Base-by-base conservation (phyloP, 2,329 filamentous ascomycete genomes). In the Cladosporium velox region DNA sequence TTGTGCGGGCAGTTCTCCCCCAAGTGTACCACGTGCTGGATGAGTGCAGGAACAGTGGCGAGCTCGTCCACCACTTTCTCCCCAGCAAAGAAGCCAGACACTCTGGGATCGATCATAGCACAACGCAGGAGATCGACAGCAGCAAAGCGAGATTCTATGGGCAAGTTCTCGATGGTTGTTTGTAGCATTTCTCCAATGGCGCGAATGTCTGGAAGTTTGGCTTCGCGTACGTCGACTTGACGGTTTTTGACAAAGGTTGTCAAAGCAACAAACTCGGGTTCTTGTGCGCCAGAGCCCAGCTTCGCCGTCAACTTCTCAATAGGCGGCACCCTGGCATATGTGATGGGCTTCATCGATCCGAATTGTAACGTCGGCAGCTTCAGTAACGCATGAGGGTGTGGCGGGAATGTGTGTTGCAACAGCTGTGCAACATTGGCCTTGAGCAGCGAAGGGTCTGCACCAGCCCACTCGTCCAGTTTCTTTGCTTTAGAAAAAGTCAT, bases 101-200 rank as follows among this genome's bases (percentile, higher is more conserved):
- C 83, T 47, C 93, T 87, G 0, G 89, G 83, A 72, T 98, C 94
- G 14, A 89, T 83, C 65, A 97, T 86, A 0, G 91, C 86, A 68
- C 91, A 86, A 26, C 95, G 87, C 60, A 97, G 85, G 1, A 99
- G 85, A 74, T 98, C 95, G n/a, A 97, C 85, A 0, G 93, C 82
- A 0, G 92, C 87, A 75, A 98, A 98, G 52, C 93, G 84, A 0
- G 84, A 80, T 15, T 91, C 90, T 0, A 81, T 75, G 0, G 90
- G 85, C 1, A 96, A 79, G 0, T 81, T 64, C 18, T 64, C 61
- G 12, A 64, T 64, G n/a, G 61, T 64, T 2, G 61, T 64, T 26
- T 64, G 61, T 24, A 64, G 61, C 61, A 64, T 64, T n/a, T 64
- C 61, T 35, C 88, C 86, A 67, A 97, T 88, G 2, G 83, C 79